phyloP scores from a whole-genome alignment of 352 stramenopile genomes.

The Phytopythium delawarense region DNA sequence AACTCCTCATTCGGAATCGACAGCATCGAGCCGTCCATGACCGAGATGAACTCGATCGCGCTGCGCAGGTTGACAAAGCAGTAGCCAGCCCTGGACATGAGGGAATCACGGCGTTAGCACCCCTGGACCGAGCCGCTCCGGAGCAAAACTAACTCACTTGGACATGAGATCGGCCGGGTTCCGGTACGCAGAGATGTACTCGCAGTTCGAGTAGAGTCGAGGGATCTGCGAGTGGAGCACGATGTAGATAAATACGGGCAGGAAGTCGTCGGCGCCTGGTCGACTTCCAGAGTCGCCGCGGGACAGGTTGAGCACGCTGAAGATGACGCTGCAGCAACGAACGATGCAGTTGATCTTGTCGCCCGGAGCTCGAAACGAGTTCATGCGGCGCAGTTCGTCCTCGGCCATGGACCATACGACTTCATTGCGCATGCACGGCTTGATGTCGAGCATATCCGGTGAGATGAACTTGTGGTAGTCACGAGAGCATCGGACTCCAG shows the following conservation, averaged over 20 bases:
- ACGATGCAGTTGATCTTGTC: constrained; percentile 92
- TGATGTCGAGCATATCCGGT: constrained; percentile 89
- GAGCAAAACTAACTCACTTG: constrained; percentile 43
- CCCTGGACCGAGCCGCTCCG: not conserved
- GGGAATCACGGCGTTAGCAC: constrained; percentile 1
- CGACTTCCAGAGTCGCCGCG: constrained; percentile 60
- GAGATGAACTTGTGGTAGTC: constrained; percentile 53
- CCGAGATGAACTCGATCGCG: constrained; percentile 88
- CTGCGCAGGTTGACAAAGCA: constrained; percentile 91
- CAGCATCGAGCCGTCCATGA: constrained; percentile 81
- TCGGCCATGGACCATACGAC: constrained; percentile 87
- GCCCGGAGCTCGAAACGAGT: constrained; percentile 72
- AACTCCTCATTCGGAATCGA: constrained; percentile 82
- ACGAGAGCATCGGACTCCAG: not conserved
- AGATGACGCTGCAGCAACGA: constrained; percentile 87
- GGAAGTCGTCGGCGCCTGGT: constrained; percentile 86
- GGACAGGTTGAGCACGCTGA: constrained; percentile 83
- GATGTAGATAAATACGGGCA: constrained; percentile 92
- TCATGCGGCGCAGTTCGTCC: constrained; percentile 89
- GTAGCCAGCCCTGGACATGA: constrained; percentile 66
- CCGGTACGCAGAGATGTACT: constrained; percentile 89
- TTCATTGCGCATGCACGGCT: constrained; percentile 87
- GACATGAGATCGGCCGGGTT: constrained; percentile 89
- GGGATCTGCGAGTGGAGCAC: constrained; percentile 88
- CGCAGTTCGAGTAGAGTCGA: constrained; percentile 85